Evolutionary conservation across 371 early-diverging fungal genomes (phyloP).

Genomic region (Saksenaea oblongispora): DNA sequence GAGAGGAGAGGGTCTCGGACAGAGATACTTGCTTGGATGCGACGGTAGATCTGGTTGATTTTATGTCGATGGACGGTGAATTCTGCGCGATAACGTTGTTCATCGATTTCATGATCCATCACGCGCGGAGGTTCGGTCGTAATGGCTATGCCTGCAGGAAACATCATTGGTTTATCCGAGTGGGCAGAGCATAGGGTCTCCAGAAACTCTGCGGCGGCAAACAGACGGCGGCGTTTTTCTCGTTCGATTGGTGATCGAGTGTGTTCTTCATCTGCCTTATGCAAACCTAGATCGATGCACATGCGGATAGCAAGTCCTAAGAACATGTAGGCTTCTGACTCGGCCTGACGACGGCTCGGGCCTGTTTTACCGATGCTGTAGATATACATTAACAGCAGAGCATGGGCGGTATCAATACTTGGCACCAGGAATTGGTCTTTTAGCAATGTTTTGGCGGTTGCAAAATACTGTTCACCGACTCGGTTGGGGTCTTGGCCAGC

Average conservation of each 20-base stretch:
- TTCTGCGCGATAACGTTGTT: constrained; percentile 20
- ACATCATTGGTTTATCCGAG: constrained; percentile 25
- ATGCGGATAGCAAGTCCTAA: constrained; percentile 19
- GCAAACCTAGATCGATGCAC: constrained; percentile 19
- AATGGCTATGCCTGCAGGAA: constrained; percentile 20
- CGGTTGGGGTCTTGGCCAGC: constrained; percentile 19
- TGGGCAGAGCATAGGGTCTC: constrained; percentile 33
- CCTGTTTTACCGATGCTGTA: constrained; percentile 17
- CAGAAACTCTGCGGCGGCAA: constrained; percentile 42
- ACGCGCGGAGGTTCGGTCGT: constrained; percentile 14
- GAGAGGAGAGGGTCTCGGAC: constrained; percentile 21
- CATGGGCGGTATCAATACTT: constrained; percentile 14
- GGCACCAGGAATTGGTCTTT: constrained; percentile 11
- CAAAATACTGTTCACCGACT: constrained; percentile 18
- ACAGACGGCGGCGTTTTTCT: constrained; percentile 37
- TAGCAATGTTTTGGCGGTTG: constrained; percentile 10
- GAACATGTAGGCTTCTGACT: constrained; percentile 22
- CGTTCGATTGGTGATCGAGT: not conserved
- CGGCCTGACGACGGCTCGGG: constrained; percentile 7
- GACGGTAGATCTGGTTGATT: constrained; percentile 28
- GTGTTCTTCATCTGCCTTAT: constrained; percentile 5
- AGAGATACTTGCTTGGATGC: constrained; percentile 14
- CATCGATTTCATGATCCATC: constrained; percentile 27
- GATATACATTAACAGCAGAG: constrained; percentile 14
- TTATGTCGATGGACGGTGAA: constrained; percentile 28